Conservation (phyloP, 305 asterid species). For the Solanum chacoense region DNA sequence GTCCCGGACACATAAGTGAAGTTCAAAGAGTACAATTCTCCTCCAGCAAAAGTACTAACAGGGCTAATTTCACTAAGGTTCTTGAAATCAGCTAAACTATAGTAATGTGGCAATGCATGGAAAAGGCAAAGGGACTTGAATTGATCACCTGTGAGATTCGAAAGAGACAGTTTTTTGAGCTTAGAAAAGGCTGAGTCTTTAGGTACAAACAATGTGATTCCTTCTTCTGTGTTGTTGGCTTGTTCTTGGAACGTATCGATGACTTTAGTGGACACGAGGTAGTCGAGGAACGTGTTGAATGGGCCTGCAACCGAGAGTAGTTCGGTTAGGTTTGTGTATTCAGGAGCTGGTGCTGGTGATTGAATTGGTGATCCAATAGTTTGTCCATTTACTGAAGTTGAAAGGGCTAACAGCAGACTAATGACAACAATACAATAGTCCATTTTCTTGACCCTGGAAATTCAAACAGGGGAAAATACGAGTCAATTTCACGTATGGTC, state of each 20-base stretch:
- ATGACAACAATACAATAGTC: neutral
- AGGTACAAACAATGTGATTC: slow-evolving; percentile 76
- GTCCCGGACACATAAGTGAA: slow-evolving; percentile 50
- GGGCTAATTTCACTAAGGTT: slow-evolving; percentile 52
- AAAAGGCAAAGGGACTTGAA: slow-evolving; percentile 49
- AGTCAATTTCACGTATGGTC: neutral
- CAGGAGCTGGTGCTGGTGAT: slow-evolving; percentile 41
- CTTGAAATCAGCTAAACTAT: slow-evolving; percentile 53
- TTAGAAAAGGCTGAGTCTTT: slow-evolving; percentile 46
- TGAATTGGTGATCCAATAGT: slow-evolving; percentile 10
- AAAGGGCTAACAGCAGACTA: neutral
- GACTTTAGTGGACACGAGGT: slow-evolving; percentile 45
- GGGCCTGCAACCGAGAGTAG: slow-evolving; percentile 69
- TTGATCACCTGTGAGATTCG: slow-evolving; percentile 55
- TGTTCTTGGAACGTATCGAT: slow-evolving; percentile 54
- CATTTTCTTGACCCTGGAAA: neutral
- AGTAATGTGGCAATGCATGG: slow-evolving; percentile 65
- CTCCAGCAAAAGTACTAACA: slow-evolving; percentile 49
- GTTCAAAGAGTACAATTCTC: slow-evolving; percentile 26
- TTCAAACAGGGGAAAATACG: neutral
- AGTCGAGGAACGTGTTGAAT: slow-evolving; percentile 50
- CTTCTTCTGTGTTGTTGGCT: slow-evolving; percentile 62
- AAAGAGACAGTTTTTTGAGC: slow-evolving; percentile 28
- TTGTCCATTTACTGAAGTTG: slow-evolving; percentile 16
- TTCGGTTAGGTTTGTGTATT: slow-evolving; percentile 45